Conservation (phyloP, 2,329 filamentous ascomycete genomes). For the Apiospora koreana region DNA sequence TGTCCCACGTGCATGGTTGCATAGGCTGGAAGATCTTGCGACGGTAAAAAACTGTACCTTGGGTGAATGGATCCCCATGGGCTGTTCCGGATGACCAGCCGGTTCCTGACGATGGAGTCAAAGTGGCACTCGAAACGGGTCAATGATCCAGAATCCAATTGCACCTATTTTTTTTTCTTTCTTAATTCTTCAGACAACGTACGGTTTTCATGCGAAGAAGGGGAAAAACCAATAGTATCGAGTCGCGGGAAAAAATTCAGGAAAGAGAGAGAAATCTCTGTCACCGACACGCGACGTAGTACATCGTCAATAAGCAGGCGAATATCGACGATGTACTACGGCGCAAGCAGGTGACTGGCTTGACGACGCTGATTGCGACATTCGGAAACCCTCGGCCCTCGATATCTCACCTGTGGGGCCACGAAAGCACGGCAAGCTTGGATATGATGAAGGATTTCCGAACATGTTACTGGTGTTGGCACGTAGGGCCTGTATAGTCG, state of each 20-base stretch:
- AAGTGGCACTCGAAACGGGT: conserved; percentile 5
- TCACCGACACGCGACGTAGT: background rate
- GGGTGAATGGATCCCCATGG: conserved; percentile 5
- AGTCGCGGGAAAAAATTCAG: background rate
- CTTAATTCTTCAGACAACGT: background rate
- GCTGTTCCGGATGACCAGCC: background rate
- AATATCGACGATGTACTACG: background rate
- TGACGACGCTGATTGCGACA: background rate
- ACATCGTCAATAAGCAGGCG: background rate
- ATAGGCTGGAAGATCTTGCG: conserved; percentile 9
- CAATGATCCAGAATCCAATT: conserved; percentile 4
- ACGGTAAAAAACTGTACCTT: background rate
- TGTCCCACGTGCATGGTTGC: conserved; percentile 7
- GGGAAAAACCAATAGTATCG: background rate
- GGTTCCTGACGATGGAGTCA: conserved; percentile 2
- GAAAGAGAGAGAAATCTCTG: background rate
- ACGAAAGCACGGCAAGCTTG: background rate
- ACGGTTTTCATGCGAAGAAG: background rate
- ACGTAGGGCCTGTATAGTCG: background rate
- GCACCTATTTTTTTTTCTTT: background rate
- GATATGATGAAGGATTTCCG: background rate
- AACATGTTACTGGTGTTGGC: background rate
- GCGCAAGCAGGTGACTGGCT: background rate
- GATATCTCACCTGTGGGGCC: background rate
- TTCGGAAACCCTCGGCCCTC: background rate